phyloP scores from a whole-genome alignment of 2,329 filamentous ascomycete genomes.

The Onygenales sp. region DNA sequence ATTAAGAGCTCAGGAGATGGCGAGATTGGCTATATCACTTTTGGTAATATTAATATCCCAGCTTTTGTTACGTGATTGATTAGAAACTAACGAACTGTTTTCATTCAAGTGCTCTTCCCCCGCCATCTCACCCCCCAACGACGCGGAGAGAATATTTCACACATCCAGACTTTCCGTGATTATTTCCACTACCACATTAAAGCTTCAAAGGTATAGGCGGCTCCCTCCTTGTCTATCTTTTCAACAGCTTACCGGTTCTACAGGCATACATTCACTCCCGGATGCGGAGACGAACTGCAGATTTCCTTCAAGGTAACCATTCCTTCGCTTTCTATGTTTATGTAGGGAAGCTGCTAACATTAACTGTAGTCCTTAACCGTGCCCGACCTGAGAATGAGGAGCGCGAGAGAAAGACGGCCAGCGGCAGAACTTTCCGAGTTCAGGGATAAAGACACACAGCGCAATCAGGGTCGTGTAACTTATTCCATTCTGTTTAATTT shows the following conservation, averaged over 20 bases:
- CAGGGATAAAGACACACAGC: conserved; percentile 33
- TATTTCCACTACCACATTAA: conserved; percentile 99
- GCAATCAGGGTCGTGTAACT: neutral
- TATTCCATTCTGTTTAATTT: neutral
- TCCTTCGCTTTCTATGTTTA: neutral
- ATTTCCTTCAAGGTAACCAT: conserved; percentile 81
- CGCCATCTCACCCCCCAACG: conserved; percentile 84
- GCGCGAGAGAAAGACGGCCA: conserved; percentile 96
- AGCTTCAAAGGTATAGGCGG: conserved; percentile 67
- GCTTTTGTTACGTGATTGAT: neutral
- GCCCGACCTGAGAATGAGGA: conserved; percentile 93
- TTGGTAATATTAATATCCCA: conserved; percentile 52
- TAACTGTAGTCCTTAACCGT: conserved; percentile 70
- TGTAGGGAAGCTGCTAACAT: conserved; percentile 25
- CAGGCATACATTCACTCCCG: conserved; percentile 94
- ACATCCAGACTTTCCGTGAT: conserved; percentile 99
- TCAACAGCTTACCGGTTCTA: neutral
- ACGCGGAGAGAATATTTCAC: conserved; percentile 91
- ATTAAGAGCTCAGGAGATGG: conserved; percentile 65
- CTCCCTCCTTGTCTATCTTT: neutral
- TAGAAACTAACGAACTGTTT: conserved; percentile 5
- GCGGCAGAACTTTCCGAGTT: conserved; percentile 78
- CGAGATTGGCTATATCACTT: conserved; percentile 95
- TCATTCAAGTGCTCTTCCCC: conserved; percentile 71
- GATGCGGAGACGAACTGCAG: conserved; percentile 94